Evolutionary conservation across 2,329 filamentous ascomycete species (phyloP), one percentile per base, ranked within the genome.

Genomic region (Ceratocystis destructans): DNA sequence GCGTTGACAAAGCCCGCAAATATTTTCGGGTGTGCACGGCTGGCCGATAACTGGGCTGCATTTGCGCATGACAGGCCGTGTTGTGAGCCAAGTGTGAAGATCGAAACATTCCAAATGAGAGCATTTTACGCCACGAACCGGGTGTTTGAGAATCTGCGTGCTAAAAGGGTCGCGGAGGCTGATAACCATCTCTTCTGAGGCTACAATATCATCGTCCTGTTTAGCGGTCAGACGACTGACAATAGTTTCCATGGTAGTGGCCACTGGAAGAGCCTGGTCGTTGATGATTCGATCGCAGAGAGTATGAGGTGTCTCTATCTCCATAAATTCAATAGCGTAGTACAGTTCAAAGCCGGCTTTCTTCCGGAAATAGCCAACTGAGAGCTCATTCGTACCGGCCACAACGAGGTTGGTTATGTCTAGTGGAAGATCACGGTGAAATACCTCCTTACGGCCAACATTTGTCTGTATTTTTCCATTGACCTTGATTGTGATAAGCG

Each of bases 91-190:
- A 0, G 83, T 92, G 22, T 88, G 82, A 6, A 96, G 83, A 73
- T 97, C 93, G 73, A 97, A 96, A 73, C 91, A 96, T 72, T 96
- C 90, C 45, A 87, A 78, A 73, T 99, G 93, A 28, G 78, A 77
- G 73, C 94, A 99, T 2, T 74, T 71, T 6, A 72, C 77, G 31
- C 90, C 86, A 33, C 92, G 86, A 1, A 87, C 89, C 0, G 94
- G 93, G 0, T 81, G 79, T 4, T 82, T 77, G 73, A 88, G 91
- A 10, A 94, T 80, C 12, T 72, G 76, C 1, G 81, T 77, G 66
- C 79, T 87, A 72, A 88, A 89, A 0, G 87, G 86, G 72, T 90
- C 87, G 0, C 83, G 77, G 15, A 91, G 75, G 68, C 85, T 81
- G 65, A 91, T 79, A 2, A 79, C 79, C 6, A 90, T 79, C 33